Percentiles rank a stretch among this genome's conserved stretches.
Evolutionary conservation across 306 rosid species (phyloP).

Genomic region (Macrotyloma uniflorum): DNA sequence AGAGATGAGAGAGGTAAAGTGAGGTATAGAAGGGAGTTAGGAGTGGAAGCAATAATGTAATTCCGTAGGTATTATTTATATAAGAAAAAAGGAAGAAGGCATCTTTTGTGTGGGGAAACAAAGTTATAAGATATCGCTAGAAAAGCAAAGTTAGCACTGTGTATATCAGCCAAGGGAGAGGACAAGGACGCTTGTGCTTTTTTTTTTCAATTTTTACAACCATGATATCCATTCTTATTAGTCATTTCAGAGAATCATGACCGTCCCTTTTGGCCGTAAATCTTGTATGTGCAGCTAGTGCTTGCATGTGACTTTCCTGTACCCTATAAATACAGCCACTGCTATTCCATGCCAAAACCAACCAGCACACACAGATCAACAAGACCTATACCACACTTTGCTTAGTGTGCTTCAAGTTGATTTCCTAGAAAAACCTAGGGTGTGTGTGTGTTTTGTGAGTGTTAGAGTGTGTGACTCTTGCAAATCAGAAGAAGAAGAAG

Average conservation of each 20-base stretch:
- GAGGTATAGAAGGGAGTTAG: slow-evolving; percentile 36
- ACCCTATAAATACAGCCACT: slow-evolving; percentile 52
- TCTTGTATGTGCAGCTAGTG: background rate
- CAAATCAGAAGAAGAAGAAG: background rate
- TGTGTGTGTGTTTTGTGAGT: background rate
- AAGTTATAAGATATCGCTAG: slow-evolving; percentile 1
- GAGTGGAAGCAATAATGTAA: slow-evolving; percentile 41
- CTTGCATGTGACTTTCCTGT: slow-evolving; percentile 6
- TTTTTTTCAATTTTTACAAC: slow-evolving; percentile 34
- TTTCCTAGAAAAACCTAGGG: background rate
- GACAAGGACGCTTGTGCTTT: slow-evolving; percentile 51
- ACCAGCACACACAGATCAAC: background rate
- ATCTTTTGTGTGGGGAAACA: slow-evolving; percentile 42
- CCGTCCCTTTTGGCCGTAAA: slow-evolving; percentile 50
- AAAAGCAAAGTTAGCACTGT: slow-evolving; percentile 43
- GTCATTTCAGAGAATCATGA: slow-evolving; percentile 52
- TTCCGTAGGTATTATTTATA: slow-evolving; percentile 49
- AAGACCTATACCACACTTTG: background rate
- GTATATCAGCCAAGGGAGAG: slow-evolving; percentile 39
- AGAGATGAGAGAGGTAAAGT: slow-evolving; percentile 35
- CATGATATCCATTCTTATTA: slow-evolving; percentile 32
- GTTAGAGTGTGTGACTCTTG: background rate
- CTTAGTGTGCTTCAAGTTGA: slow-evolving; percentile 16
- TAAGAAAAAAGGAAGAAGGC: slow-evolving; percentile 34
- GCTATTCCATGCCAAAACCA: slow-evolving; percentile 33